phyloP scores from a whole-genome alignment of 148 eudicot species.

The Mesembryanthemum crystallinum region DNA sequence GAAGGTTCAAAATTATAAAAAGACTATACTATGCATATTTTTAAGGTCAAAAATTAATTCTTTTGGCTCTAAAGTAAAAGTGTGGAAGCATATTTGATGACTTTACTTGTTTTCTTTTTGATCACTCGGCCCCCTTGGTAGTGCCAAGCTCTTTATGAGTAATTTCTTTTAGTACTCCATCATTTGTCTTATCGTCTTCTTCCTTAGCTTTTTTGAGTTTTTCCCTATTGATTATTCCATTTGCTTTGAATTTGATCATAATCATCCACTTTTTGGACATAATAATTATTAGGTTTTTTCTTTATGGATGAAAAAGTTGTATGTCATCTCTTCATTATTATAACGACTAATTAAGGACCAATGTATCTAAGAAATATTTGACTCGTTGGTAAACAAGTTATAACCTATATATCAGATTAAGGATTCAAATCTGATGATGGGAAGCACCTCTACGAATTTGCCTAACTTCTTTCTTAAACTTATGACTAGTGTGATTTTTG shows the following conservation, averaged over 20 bases:
- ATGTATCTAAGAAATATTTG: too few relatives aligned
- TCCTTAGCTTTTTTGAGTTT: background rate
- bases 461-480: too few relatives aligned
- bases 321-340: background rate
- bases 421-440: too few relatives aligned
- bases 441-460: too few relatives aligned
- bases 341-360: too few relatives aligned
- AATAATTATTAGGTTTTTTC: background rate
- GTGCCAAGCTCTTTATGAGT: background rate
- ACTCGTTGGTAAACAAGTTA: too few relatives aligned
- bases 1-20: background rate
- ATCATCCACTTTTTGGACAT: constrained; percentile 19
- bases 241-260: constrained; percentile 25
- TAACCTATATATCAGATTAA: too few relatives aligned
- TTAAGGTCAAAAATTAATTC: background rate
- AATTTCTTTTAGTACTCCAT: constrained; percentile 4
- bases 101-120: constrained; percentile 1
- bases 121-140: constrained; percentile 4
- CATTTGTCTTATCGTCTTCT: constrained; percentile 19
- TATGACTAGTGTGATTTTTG: too few relatives aligned
- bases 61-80: constrained; percentile 20
- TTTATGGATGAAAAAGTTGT: constrained; percentile 18
- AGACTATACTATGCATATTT: background rate
- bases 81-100: constrained; percentile 21
- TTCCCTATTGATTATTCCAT: constrained; percentile 16